Percentiles rank a stretch among this genome's conserved stretches.
Evolutionary conservation across 2,329 filamentous ascomycete species (phyloP).

Genomic region (Aspergillus nomiae): DNA sequence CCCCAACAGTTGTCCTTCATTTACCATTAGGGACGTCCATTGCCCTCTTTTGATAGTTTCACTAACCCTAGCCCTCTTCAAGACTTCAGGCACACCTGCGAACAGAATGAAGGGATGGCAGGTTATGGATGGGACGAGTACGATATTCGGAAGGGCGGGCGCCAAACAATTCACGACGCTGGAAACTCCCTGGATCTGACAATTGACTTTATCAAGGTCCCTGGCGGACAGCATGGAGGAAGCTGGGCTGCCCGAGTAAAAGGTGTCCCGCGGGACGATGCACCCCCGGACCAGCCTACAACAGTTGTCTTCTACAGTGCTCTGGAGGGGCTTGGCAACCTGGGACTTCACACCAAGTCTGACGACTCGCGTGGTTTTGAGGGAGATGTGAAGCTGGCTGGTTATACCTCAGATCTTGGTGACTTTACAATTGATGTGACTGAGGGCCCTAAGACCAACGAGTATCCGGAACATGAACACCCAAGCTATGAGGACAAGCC

Average conservation of each 20-base stretch:
- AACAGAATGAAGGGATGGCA: slow-evolving; percentile 89
- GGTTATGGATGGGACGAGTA: slow-evolving; percentile 99
- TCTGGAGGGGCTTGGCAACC: slow-evolving; percentile 72
- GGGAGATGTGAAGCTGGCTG: slow-evolving; percentile 68
- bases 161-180: slow-evolving; percentile 87
- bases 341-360: slow-evolving; percentile 61
- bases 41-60: not conserved
- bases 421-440: slow-evolving; percentile 79
- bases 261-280: slow-evolving; percentile 73
- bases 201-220: slow-evolving; percentile 90
- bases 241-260: slow-evolving; percentile 91
- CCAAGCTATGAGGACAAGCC: slow-evolving; percentile 68
- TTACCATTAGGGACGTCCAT: not conserved
- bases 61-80: slow-evolving; percentile 21
- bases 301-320: slow-evolving; percentile 80
- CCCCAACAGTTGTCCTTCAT: not conserved
- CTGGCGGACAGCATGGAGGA: slow-evolving; percentile 80
- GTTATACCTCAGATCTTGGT: slow-evolving; percentile 71
- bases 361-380: slow-evolving; percentile 55
- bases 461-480: slow-evolving; percentile 59
- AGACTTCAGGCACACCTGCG: slow-evolving; percentile 93
- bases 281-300: slow-evolving; percentile 67
- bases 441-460: slow-evolving; percentile 66
- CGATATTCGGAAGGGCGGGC: slow-evolving; percentile 82
- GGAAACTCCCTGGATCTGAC: slow-evolving; percentile 87